phyloP scores from a whole-genome alignment of 352 stramenopile species.

The Halophytophthora batemanensis region DNA sequence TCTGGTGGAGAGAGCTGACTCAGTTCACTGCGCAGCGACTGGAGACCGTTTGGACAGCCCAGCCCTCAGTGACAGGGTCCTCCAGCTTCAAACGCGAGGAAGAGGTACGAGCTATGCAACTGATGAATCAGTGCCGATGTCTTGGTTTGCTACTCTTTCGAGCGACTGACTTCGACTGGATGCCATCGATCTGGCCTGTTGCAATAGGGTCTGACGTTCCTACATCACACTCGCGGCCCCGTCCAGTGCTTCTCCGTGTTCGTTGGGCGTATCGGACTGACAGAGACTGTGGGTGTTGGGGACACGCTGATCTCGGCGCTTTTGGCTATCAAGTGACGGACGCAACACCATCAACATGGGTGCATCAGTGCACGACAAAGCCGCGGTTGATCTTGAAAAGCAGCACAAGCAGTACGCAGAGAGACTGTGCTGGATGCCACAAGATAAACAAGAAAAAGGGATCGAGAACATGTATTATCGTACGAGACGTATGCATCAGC shows the following conservation, averaged over 20 bases:
- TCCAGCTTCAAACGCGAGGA: slow-evolving; percentile 42
- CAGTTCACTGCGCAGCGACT: slow-evolving; percentile 26
- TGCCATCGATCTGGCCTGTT: too few species aligned
- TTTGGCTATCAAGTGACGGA: slow-evolving; percentile 21
- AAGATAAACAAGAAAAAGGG: not conserved
- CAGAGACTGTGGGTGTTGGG: slow-evolving; percentile 16
- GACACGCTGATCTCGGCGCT: slow-evolving; percentile 21
- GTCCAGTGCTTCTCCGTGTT: slow-evolving; percentile 33
- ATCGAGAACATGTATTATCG: slow-evolving; percentile 3
- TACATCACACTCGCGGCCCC: slow-evolving; percentile 30
- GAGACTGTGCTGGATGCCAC: not conserved
- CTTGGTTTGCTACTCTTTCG: not conserved
- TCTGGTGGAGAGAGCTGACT: slow-evolving; percentile 28
- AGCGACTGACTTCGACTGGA: not conserved
- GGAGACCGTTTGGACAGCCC: not conserved
- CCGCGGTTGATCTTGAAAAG: not conserved
- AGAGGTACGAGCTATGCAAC: slow-evolving; percentile 17
- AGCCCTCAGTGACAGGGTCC: not conserved
- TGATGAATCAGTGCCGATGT: not conserved
- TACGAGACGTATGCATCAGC: not conserved
- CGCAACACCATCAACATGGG: not conserved
- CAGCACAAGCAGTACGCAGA: not conserved
- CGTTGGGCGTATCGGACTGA: slow-evolving; percentile 16
- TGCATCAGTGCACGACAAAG: slow-evolving; percentile 3
- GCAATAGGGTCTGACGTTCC: slow-evolving; percentile 29